Evolutionary conservation across 1,284 basidiomycete genomes (phyloP).

Genomic region (Apiotrichum domesticum): DNA sequence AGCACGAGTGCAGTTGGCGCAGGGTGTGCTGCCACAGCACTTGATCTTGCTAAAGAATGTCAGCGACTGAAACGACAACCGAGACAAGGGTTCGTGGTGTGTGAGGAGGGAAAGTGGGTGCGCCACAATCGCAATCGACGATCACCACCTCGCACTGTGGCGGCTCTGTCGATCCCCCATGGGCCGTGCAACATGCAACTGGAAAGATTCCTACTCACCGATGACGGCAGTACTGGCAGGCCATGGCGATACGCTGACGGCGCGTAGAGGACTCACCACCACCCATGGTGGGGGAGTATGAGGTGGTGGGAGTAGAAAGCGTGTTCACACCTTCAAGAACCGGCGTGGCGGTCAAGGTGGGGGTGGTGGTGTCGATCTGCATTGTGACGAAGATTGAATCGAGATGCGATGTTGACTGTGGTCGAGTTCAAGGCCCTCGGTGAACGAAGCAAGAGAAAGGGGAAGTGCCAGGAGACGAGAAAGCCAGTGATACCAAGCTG

Average conservation of each 20-base stretch:
- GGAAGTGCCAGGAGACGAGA: too few relatives aligned
- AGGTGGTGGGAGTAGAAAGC: slow-evolving; percentile 2
- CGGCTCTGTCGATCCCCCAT: too few relatives aligned
- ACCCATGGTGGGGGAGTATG: slow-evolving; percentile 14
- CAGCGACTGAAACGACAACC: neutral
- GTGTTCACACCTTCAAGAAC: slow-evolving; percentile 2
- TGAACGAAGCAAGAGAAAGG: too few relatives aligned
- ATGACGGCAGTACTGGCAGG: slow-evolving; percentile 44
- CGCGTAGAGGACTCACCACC: slow-evolving; percentile 24
- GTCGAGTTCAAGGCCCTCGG: too few relatives aligned
- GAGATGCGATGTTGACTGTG: neutral
- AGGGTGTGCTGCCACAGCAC: slow-evolving; percentile 43
- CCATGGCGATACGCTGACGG: slow-evolving; percentile 42
- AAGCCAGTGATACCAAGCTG: neutral
- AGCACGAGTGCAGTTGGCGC: slow-evolving; percentile 43
- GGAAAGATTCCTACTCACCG: slow-evolving; percentile 28
- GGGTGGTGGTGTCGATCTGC: slow-evolving; percentile 5
- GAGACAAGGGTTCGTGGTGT: neutral
- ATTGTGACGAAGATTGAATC: neutral
- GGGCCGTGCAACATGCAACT: too few relatives aligned
- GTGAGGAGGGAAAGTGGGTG: too few relatives aligned
- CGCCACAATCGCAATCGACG: too few relatives aligned
- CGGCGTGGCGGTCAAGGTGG: slow-evolving; percentile 6
- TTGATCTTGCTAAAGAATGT: slow-evolving; percentile 40
- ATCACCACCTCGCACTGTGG: too few relatives aligned